A percentile compares a stretch with the other conserved stretches of the same genome.
Conservation (phyloP, 2,329 filamentous ascomycete species). For the Phaeosphaeria sp. region DNA sequence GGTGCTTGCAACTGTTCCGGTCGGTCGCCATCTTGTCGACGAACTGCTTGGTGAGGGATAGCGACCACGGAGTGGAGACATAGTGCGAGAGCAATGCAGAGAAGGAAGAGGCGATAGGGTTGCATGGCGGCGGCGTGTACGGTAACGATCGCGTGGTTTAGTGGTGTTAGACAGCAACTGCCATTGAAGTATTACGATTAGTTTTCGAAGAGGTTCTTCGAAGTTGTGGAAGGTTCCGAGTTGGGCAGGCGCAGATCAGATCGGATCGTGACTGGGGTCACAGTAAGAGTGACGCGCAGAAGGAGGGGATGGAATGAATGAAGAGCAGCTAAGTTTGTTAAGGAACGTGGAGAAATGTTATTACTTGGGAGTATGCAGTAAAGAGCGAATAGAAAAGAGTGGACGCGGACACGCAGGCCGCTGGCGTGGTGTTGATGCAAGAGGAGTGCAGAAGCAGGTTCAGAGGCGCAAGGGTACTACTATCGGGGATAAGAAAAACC, state of each 20-base stretch:
- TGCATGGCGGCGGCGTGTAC: constrained; percentile 37
- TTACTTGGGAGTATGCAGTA: constrained; percentile 11
- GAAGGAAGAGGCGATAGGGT: constrained; percentile 30
- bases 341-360: constrained; percentile 22
- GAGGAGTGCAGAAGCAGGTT: constrained; percentile 31
- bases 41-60: constrained; percentile 29
- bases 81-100: constrained; percentile 34
- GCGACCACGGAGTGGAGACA: constrained; percentile 32
- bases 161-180: constrained; percentile 12
- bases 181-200: constrained; percentile 37
- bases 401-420: constrained; percentile 28
- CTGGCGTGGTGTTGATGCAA: constrained; percentile 30
- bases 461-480: constrained; percentile 23
- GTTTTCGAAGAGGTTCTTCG: background rate
- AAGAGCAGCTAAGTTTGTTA: constrained; percentile 13
- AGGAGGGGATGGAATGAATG: constrained; percentile 20
- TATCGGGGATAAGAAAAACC: constrained; percentile 26
- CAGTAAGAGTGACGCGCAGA: constrained; percentile 18
- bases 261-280: constrained; percentile 3
- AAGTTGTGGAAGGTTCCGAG: background rate
- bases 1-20: constrained; percentile 19
- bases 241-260: constrained; percentile 10
- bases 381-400: constrained; percentile 32
- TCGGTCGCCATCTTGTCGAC: constrained; percentile 38
- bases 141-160: constrained; percentile 17